These are phyloP conservation scores for Penicillium nordicum DNA, from an alignment of 2,329 filamentous ascomycete species.

Conservation along the genomic window DNA sequence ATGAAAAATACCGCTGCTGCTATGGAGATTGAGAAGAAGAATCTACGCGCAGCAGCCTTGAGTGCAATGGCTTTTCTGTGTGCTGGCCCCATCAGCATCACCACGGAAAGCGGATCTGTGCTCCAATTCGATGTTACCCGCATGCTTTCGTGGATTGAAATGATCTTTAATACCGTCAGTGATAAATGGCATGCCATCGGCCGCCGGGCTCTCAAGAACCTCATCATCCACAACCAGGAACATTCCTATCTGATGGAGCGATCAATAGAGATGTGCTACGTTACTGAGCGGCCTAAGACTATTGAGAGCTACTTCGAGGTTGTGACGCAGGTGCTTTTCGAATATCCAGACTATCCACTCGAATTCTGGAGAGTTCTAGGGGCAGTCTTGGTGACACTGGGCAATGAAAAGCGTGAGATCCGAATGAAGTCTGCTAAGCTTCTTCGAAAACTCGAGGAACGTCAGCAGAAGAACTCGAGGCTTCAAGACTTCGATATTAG, in stretches of 20 bases:
- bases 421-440: slow-evolving; percentile 82
- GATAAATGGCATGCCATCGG: slow-evolving; percentile 91
- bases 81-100: slow-evolving; percentile 76
- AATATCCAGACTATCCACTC: slow-evolving; percentile 75
- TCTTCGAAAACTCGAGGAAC: slow-evolving; percentile 75
- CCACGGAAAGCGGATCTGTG: slow-evolving; percentile 79
- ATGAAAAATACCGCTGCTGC: slow-evolving; percentile 77
- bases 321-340: slow-evolving; percentile 78
- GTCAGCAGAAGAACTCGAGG: slow-evolving; percentile 80
- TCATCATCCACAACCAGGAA: slow-evolving; percentile 87
- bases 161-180: slow-evolving; percentile 87
- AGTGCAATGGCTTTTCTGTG: slow-evolving; percentile 95
- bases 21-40: slow-evolving; percentile 95
- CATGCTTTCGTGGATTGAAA: slow-evolving; percentile 92
- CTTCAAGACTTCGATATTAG: slow-evolving; percentile 97
- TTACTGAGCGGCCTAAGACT: slow-evolving; percentile 74
- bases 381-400: slow-evolving; percentile 85
- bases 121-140: slow-evolving; percentile 88
- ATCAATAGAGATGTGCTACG: slow-evolving; percentile 87
- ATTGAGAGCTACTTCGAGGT: slow-evolving; percentile 95
- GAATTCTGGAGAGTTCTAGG: slow-evolving; percentile 89
- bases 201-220: slow-evolving; percentile 78
- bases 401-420: slow-evolving; percentile 85
- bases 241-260: slow-evolving; percentile 81
- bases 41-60: slow-evolving; percentile 81